Evolutionary conservation across 306 rosid genomes (phyloP).

Genomic region (Begonia loranthoides): DNA sequence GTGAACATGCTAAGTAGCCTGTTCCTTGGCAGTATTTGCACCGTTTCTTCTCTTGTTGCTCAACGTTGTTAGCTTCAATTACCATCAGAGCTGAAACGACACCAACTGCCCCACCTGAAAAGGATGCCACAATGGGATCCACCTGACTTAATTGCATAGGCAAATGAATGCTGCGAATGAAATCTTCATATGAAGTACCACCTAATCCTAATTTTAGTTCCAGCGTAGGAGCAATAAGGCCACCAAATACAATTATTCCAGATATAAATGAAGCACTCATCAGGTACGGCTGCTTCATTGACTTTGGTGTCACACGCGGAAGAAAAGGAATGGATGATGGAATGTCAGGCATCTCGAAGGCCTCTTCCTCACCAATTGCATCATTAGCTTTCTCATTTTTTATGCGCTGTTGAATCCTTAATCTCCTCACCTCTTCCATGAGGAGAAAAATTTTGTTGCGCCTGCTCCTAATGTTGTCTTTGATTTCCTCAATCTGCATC

Average conservation of each 20-base stretch:
- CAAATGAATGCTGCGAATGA: no score
- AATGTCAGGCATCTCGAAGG: constrained; percentile 78
- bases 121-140: no score
- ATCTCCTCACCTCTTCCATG: constrained; percentile 99
- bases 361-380: constrained; percentile 40
- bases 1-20: constrained; percentile 89
- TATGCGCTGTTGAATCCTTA: constrained; percentile 71
- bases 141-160: no score
- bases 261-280: constrained; percentile 55
- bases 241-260: constrained; percentile 73
- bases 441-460: constrained; percentile 84
- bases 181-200: no score
- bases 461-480: constrained; percentile 74
- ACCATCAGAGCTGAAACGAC: no score
- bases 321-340: constrained; percentile 92
- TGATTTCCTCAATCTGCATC: constrained; percentile 83
- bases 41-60: no score
- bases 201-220: no score
- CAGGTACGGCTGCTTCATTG: constrained; percentile 66
- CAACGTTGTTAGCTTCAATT: no score
- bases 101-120: no score
- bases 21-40: no score
- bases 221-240: constrained; percentile 78
- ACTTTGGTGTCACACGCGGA: constrained; percentile 60
- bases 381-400: constrained; percentile 20